phyloP scores from a whole-genome alignment of 768 basidiomycete genomes.

The Brasilioporus rufonigricans region DNA sequence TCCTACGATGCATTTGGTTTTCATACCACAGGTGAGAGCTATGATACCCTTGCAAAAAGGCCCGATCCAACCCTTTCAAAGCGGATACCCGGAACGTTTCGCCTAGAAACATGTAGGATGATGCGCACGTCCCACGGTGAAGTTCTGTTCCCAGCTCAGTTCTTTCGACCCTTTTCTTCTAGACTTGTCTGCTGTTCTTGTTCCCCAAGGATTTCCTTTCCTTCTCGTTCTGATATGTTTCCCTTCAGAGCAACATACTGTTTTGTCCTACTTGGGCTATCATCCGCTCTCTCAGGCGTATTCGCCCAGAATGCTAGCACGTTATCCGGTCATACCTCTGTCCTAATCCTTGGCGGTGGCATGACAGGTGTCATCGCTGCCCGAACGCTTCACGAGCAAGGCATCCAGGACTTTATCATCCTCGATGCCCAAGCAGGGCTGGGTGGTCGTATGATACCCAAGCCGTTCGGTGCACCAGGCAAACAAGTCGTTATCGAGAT shows the following conservation, averaged over 20 bases:
- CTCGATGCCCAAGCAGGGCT: conserved; percentile 54
- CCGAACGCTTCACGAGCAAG: conserved; percentile 50
- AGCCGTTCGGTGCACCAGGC: conserved; percentile 39
- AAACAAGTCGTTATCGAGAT: conserved; percentile 49
- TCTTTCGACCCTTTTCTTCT: no score
- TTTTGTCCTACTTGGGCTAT: conserved; percentile 5
- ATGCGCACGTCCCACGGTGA: no score
- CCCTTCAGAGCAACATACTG: no score
- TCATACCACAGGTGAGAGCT: no score
- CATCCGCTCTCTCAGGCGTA: background rate
- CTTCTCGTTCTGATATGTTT: conserved; percentile 12
- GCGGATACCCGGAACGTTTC: no score
- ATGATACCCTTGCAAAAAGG: no score
- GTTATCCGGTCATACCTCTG: conserved; percentile 24
- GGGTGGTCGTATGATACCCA: conserved; percentile 58
- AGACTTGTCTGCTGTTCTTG: no score
- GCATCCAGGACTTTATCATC: conserved; percentile 54
- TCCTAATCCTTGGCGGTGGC: conserved; percentile 66
- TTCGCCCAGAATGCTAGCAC: conserved; percentile 14
- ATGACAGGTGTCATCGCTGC: conserved; percentile 67
- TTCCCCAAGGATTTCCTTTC: no score
- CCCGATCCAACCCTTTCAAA: no score
- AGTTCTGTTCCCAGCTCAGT: no score
- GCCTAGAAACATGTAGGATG: no score
- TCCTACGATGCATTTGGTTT: no score